These are phyloP conservation scores for Aspergillus bertholletiae DNA, from an alignment of 495 filamentous ascomycete species.

Conservation along the genomic window DNA sequence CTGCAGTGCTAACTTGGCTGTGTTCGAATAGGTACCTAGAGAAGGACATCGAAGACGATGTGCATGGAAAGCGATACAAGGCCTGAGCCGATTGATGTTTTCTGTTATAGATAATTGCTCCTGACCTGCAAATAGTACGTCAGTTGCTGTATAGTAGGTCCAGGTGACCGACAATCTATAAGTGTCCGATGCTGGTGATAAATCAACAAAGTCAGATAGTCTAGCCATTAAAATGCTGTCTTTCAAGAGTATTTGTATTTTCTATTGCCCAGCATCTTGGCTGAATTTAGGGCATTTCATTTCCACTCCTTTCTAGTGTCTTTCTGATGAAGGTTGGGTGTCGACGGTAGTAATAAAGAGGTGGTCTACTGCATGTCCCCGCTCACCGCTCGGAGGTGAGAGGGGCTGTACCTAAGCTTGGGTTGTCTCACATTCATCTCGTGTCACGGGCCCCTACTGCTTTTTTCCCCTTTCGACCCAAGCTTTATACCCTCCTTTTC, in stretches of 20 bases:
- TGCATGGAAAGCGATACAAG: constrained; percentile 51
- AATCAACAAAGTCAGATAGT: neutral
- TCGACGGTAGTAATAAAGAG: too few species aligned
- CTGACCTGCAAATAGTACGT: neutral
- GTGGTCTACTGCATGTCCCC: constrained; percentile 1
- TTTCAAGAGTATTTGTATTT: neutral
- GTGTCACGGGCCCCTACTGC: neutral
- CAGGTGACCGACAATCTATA: constrained; percentile 11
- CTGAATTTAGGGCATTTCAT: too few species aligned
- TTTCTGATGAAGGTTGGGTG: too few species aligned
- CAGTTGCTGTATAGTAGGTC: constrained; percentile 10
- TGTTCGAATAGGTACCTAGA: constrained; percentile 61
- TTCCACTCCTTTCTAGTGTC: constrained; percentile 4
- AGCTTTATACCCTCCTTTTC: constrained; percentile 29
- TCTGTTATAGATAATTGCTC: neutral
- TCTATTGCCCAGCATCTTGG: too few species aligned
- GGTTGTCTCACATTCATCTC: constrained; percentile 9
- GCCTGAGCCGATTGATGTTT: constrained; percentile 24
- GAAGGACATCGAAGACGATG: constrained; percentile 73
- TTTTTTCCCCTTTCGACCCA: constrained; percentile 6
- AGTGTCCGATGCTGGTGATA: neutral
- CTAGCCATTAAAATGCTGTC: neutral
- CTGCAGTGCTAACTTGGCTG: constrained; percentile 9
- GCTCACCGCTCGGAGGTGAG: constrained; percentile 30
- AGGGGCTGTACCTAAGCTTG: constrained; percentile 13